Evolutionary conservation across 192 early-diverging fungal genomes (phyloP).

Genomic region (Thamnidium elegans): DNA sequence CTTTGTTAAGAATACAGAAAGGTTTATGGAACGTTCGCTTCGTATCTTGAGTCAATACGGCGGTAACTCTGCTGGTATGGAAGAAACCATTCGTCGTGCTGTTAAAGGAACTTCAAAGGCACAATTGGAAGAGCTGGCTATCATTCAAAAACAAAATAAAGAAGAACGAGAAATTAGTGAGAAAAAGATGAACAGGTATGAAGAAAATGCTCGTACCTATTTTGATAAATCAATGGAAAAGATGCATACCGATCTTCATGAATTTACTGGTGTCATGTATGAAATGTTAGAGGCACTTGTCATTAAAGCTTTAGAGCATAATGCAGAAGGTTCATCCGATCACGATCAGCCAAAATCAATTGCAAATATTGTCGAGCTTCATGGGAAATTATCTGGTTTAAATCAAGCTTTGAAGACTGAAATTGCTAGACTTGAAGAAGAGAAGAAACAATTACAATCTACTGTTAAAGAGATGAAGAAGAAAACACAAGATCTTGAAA

Average conservation of each 20-base stretch:
- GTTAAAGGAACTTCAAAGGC: conserved; percentile 27
- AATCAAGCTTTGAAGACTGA: conserved; percentile 10
- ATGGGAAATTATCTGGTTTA: conserved; percentile 6
- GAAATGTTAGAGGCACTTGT: conserved; percentile 33
- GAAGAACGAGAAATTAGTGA: conserved; percentile 14
- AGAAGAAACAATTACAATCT: conserved; percentile 17
- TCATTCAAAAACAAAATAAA: conserved; percentile 15
- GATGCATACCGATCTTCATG: conserved; percentile 29
- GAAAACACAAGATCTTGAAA: not conserved
- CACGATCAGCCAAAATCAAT: not conserved
- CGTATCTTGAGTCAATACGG: conserved; percentile 25
- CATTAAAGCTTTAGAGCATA: conserved; percentile 28
- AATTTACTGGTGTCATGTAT: conserved; percentile 33
- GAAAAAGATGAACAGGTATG: conserved; percentile 28
- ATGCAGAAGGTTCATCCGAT: not conserved
- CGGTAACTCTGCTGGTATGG: conserved; percentile 12
- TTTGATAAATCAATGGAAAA: conserved; percentile 28
- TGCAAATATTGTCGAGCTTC: conserved; percentile 11
- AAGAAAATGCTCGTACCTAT: conserved; percentile 31
- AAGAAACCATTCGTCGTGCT: conserved; percentile 27
- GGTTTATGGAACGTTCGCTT: conserved; percentile 30
- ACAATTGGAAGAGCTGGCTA: conserved; percentile 11
- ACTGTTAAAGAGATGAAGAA: conserved; percentile 13
- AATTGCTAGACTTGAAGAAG: conserved; percentile 14
- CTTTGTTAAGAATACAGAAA: conserved; percentile 19